phyloP scores from a whole-genome alignment of 495 filamentous ascomycete species.

The Xylaria acuta region DNA sequence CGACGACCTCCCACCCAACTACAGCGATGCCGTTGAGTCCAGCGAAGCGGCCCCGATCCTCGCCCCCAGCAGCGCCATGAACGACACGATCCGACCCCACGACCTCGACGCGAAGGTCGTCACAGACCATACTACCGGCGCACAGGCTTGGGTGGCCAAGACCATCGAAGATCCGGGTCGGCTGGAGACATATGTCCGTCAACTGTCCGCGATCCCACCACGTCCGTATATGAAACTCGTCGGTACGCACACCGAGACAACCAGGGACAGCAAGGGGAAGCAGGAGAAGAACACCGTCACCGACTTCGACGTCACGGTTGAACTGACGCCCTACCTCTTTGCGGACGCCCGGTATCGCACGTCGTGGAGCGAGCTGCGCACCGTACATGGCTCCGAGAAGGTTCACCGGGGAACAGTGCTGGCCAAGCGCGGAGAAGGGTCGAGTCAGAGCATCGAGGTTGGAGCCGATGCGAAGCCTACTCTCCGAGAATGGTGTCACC shows the following conservation, averaged over 20 bases:
- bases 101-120: constrained; percentile 30
- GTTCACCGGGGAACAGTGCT: constrained; percentile 51
- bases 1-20: constrained; percentile 39
- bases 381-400: constrained; percentile 49
- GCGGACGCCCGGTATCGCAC: constrained; percentile 39
- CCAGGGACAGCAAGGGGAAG: constrained; percentile 58
- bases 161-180: constrained; percentile 50
- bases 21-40: constrained; percentile 28
- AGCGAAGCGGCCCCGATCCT: constrained; percentile 33
- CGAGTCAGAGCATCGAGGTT: constrained; percentile 47
- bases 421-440: constrained; percentile 40
- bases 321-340: constrained; percentile 58
- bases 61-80: constrained; percentile 14
- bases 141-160: constrained; percentile 44
- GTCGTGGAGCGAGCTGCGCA: constrained; percentile 42
- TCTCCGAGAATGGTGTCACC: constrained; percentile 63
- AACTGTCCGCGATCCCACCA: constrained; percentile 51
- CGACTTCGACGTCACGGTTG: constrained; percentile 69
- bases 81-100: constrained; percentile 7
- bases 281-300: constrained; percentile 91
- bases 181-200: constrained; percentile 51
- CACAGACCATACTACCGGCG: constrained; percentile 37
- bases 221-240: constrained; percentile 53
- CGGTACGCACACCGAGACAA: constrained; percentile 57
- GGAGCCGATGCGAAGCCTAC: constrained; percentile 46